Evolutionary conservation across 345 rosid genomes (phyloP), one percentile per base, ranked within the genome.

Genomic region (Chamaenerion angustifolium): DNA sequence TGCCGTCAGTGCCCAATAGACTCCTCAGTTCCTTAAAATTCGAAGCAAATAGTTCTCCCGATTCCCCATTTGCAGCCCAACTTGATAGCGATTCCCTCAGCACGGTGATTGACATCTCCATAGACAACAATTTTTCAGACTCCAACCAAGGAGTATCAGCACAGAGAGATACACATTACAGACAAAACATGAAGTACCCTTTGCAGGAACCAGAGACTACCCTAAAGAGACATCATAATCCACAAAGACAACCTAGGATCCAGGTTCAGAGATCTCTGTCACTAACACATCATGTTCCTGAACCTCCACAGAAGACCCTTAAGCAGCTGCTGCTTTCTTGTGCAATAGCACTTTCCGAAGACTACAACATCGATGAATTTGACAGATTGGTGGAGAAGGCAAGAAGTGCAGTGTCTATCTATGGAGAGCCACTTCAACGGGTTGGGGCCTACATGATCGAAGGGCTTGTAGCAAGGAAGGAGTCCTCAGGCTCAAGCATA

Each of bases 401-500:
- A 13, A 59, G 75, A 57, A 56, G 45, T 49, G 70, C 64, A 7
- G 83, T 77, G 40, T 76, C 83, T 12, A 71, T 75, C 42, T 42
- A 55, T 1, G 78, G 86, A 43, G 81, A 77, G 42, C 86, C 81
- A 55, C 65, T 79, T 45, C 76, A 73, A 61, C 83, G 83, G n/a
- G 74, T 79, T 12, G 86, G 92, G 52, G 86, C 83, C 15, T 82
- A 75, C 76, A 52, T 82, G 75, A 66, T 82, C 14, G 86, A 82
- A 66, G 81, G 73, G 31, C 66, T 82, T 52, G 73, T 82, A 54
- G 92, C 82, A 1, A 72, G 86, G 61, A 79, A 63, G 70, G 73
- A 72, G 60, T 62, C 66, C 48, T 73, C 75, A 0, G 83, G 83
- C 11, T 48, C 68, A 16, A 56, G 62, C 46, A 79, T 79, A 46